Evolutionary conservation across 177 flowering plant genomes (phyloP).

Genomic region (Telopea speciosissima): DNA sequence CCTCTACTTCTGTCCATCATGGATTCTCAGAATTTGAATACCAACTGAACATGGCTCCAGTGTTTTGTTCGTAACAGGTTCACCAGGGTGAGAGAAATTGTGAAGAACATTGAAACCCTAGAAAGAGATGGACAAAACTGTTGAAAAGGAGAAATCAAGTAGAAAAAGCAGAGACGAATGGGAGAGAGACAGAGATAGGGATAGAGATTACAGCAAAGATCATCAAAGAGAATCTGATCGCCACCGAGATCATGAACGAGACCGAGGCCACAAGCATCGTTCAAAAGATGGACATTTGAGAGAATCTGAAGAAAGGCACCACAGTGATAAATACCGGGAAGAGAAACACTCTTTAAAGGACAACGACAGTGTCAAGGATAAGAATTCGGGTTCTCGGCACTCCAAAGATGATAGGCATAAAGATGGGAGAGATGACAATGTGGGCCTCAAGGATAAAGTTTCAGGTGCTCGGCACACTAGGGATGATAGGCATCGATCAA

Average conservation of each 20-base stretch:
- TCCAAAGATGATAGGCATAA: conserved; percentile 1
- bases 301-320: conserved; percentile 13
- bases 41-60: no score
- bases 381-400: not conserved
- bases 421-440: conserved; percentile 24
- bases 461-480: not conserved
- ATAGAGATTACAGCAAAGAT: conserved; percentile 18
- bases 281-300: conserved; percentile 12
- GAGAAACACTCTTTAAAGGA: not conserved
- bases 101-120: conserved; percentile 9
- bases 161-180: conserved; percentile 18
- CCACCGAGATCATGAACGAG: conserved; percentile 22
- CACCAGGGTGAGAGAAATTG: not conserved
- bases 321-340: conserved; percentile 8
- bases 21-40: no score
- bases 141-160: conserved; percentile 18
- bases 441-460: conserved; percentile 6
- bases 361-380: not conserved
- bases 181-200: conserved; percentile 19
- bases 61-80: no score
- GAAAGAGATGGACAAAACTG: conserved; percentile 9
- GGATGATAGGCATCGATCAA: conserved; percentile 13
- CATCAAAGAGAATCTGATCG: conserved; percentile 10
- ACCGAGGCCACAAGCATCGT: conserved; percentile 41
- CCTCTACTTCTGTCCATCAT: no score